Evolutionary conservation across 495 filamentous ascomycete species (phyloP).

Genomic region (Penicillium lividum): DNA sequence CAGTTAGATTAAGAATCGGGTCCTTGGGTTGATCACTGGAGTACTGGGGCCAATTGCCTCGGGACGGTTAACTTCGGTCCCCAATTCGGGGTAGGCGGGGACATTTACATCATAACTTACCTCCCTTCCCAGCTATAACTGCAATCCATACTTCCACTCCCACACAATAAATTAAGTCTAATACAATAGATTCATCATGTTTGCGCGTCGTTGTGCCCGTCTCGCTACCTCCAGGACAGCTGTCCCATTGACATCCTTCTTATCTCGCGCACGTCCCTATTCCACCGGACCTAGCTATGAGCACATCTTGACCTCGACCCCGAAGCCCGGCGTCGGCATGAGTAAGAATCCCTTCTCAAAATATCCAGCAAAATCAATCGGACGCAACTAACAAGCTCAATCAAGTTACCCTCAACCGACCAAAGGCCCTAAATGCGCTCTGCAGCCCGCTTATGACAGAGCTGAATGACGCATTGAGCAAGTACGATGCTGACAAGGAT

Average conservation of each 20-base stretch:
- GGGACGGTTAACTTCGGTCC: slow-evolving; percentile 33
- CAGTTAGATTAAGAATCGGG: no score
- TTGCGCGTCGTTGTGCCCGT: slow-evolving; percentile 56
- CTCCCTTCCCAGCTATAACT: slow-evolving; percentile 4
- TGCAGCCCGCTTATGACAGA: slow-evolving; percentile 84
- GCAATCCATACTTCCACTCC: neutral
- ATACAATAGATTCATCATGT: slow-evolving; percentile 43
- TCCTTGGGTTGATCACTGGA: no score
- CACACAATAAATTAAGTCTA: neutral
- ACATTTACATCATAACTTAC: slow-evolving; percentile 21
- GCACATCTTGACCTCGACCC: slow-evolving; percentile 74
- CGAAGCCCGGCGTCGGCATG: slow-evolving; percentile 84
- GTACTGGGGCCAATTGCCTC: neutral
- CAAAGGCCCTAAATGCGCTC: slow-evolving; percentile 92
- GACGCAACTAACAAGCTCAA: neutral
- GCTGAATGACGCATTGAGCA: slow-evolving; percentile 77
- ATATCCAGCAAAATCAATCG: neutral
- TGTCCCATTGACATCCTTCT: slow-evolving; percentile 43
- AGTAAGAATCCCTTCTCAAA: slow-evolving; percentile 52
- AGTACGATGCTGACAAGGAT: slow-evolving; percentile 66
- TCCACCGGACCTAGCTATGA: slow-evolving; percentile 70
- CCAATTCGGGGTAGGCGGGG: slow-evolving; percentile 30
- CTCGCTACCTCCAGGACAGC: slow-evolving; percentile 60
- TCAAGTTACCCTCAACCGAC: slow-evolving; percentile 89
- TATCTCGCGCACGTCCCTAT: slow-evolving; percentile 54